phyloP scores from a whole-genome alignment of 805 yeast genomes.

The Candida succiphila region DNA sequence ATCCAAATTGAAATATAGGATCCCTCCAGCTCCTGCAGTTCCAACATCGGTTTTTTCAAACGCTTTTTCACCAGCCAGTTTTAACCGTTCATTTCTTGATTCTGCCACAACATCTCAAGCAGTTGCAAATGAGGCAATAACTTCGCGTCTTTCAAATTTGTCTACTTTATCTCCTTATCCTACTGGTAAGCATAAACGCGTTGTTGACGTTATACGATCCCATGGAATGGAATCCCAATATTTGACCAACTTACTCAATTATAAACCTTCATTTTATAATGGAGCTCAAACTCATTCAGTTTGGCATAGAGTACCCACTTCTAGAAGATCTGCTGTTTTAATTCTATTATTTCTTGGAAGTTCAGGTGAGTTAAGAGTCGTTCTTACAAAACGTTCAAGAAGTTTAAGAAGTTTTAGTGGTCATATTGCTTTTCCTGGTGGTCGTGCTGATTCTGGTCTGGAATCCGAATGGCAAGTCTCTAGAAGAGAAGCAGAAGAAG shows the following conservation, averaged over 20 bases:
- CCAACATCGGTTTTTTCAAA: too few species aligned
- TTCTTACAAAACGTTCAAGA: slow-evolving; percentile 70
- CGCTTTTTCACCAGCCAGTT: too few species aligned
- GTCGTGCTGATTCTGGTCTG: slow-evolving; percentile 65
- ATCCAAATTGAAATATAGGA: slow-evolving; percentile 3
- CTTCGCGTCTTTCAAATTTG: too few species aligned
- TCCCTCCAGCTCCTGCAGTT: slow-evolving; percentile 4
- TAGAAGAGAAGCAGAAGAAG: slow-evolving; percentile 79
- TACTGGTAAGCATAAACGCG: too few species aligned
- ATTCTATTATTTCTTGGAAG: slow-evolving; percentile 62
- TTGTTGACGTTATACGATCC: slow-evolving; percentile 2
- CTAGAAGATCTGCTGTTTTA: slow-evolving; percentile 72
- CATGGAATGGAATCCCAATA: slow-evolving; percentile 24
- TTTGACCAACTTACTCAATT: slow-evolving; percentile 25
- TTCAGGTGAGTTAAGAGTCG: slow-evolving; percentile 67
- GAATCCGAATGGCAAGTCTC: slow-evolving; percentile 68
- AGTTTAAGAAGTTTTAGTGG: slow-evolving; percentile 71
- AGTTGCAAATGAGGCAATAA: too few species aligned
- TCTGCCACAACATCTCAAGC: too few species aligned
- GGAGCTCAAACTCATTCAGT: slow-evolving; percentile 24
- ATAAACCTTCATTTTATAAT: slow-evolving; percentile 24
- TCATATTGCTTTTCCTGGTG: slow-evolving; percentile 90
- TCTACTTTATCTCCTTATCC: too few species aligned
- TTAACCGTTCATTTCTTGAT: too few species aligned
- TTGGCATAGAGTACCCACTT: slow-evolving; percentile 58